phyloP scores from a whole-genome alignment of 768 basidiomycete species.

The Tephrocybe sp. region DNA sequence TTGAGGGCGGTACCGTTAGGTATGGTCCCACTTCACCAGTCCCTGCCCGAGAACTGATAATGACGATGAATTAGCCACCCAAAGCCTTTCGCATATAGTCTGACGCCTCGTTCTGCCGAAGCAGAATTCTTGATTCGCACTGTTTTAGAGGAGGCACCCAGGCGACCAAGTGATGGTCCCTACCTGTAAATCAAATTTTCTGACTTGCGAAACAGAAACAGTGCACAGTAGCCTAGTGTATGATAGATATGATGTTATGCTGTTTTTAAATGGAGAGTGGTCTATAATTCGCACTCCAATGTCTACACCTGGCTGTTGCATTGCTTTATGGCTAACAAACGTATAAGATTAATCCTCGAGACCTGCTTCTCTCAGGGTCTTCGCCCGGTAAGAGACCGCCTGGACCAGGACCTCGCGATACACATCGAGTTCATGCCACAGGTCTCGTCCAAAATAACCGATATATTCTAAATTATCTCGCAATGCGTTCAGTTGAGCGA shows the following conservation, averaged over 20 bases:
- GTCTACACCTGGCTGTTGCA: too few species aligned
- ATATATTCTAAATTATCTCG: constrained; percentile 33
- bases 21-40: neutral
- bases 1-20: constrained; percentile 19
- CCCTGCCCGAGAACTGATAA: constrained; percentile 1
- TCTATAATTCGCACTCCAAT: too few species aligned
- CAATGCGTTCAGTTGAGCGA: constrained; percentile 27
- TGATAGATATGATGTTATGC: too few species aligned
- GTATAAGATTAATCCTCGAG: neutral
- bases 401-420: constrained; percentile 25
- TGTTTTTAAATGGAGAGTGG: too few species aligned
- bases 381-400: constrained; percentile 21
- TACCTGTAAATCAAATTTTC: too few species aligned
- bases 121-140: constrained; percentile 20
- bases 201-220: too few species aligned
- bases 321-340: too few species aligned
- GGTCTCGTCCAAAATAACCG: constrained; percentile 29
- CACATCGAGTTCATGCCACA: constrained; percentile 34
- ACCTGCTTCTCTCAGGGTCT: constrained; percentile 3
- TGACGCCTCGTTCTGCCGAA: constrained; percentile 21
- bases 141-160: constrained; percentile 15
- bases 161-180: constrained; percentile 19
- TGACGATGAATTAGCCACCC: constrained; percentile 21
- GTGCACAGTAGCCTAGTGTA: too few species aligned
- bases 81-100: constrained; percentile 21